phyloP scores from a whole-genome alignment of 2,329 filamentous ascomycete species.

The Trichophyton simii region DNA sequence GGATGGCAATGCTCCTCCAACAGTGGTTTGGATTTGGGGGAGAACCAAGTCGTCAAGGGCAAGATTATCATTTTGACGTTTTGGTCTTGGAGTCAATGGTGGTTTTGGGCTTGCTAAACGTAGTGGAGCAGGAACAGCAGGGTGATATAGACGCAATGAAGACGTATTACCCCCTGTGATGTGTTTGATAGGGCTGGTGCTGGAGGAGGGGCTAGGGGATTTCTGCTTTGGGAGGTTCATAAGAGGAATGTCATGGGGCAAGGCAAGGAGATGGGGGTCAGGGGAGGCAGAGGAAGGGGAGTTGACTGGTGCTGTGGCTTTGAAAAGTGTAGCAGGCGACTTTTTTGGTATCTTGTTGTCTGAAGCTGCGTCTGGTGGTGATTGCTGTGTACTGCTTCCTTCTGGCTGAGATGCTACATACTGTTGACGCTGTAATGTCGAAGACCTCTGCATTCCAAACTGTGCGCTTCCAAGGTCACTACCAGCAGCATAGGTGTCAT shows the following conservation, averaged over 20 bases:
- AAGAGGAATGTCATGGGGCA: background rate
- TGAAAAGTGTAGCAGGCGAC: background rate
- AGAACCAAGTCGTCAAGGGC: background rate
- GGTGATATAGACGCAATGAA: background rate
- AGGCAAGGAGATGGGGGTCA: slow-evolving; percentile 1
- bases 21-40: slow-evolving; percentile 1
- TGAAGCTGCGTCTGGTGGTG: background rate
- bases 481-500: slow-evolving; percentile 7
- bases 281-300: background rate
- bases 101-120: slow-evolving; percentile 14
- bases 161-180: background rate
- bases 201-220: background rate
- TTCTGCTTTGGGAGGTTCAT: background rate
- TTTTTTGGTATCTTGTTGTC: background rate
- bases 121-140: slow-evolving; percentile 10
- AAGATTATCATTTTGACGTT: slow-evolving; percentile 4
- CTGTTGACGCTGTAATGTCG: slow-evolving; percentile 18
- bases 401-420: slow-evolving; percentile 21
- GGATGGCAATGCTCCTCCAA: background rate
- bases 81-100: slow-evolving; percentile 2
- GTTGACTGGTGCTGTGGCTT: background rate
- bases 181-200: background rate
- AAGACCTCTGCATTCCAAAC: slow-evolving; percentile 5
- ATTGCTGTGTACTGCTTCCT: background rate
- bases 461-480: slow-evolving; percentile 10